Percentiles rank a stretch among this genome's conserved stretches.
phyloP scores from a whole-genome alignment of 2,329 filamentous ascomycete genomes.

The Leptographium procerum region DNA sequence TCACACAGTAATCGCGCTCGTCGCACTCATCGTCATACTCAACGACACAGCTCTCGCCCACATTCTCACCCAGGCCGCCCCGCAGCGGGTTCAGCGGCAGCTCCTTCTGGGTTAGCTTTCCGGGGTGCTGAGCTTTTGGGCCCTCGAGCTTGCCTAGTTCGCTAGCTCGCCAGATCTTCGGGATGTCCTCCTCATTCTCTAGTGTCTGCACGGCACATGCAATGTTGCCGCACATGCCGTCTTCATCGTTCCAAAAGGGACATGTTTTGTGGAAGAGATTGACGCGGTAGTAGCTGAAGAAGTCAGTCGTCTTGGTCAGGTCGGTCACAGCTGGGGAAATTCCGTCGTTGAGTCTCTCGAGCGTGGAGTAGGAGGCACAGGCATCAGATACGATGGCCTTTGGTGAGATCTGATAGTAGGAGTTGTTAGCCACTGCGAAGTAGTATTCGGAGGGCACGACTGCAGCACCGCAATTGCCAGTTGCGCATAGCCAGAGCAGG shows the following conservation, averaged over 20 bases:
- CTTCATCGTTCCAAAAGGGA: slow-evolving; percentile 90
- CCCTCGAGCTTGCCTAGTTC: slow-evolving; percentile 88
- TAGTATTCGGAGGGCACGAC: slow-evolving; percentile 12
- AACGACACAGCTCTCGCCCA: slow-evolving; percentile 91
- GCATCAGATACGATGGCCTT: slow-evolving; percentile 85
- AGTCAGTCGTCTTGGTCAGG: slow-evolving; percentile 80
- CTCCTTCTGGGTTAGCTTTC: slow-evolving; percentile 59
- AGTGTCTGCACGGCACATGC: slow-evolving; percentile 92
- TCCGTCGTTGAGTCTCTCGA: slow-evolving; percentile 71
- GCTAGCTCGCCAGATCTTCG: slow-evolving; percentile 79
- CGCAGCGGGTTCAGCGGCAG: slow-evolving; percentile 63
- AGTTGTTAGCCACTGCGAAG: slow-evolving; percentile 27
- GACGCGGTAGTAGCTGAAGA: slow-evolving; percentile 94
- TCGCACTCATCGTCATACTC: slow-evolving; percentile 97
- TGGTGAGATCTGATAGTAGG: slow-evolving; percentile 61
- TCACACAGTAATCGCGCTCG: slow-evolving; percentile 90
- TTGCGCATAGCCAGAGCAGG: not conserved
- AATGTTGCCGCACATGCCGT: slow-evolving; percentile 92
- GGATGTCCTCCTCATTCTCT: slow-evolving; percentile 91
- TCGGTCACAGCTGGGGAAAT: slow-evolving; percentile 68
- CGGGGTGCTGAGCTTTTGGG: slow-evolving; percentile 80
- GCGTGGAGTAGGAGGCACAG: slow-evolving; percentile 83
- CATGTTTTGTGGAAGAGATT: slow-evolving; percentile 92
- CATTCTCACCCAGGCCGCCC: slow-evolving; percentile 71
- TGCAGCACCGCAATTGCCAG: slow-evolving; percentile 6